phyloP scores from a whole-genome alignment of 192 early-diverging fungal genomes.

The Linnemannia zychae region DNA sequence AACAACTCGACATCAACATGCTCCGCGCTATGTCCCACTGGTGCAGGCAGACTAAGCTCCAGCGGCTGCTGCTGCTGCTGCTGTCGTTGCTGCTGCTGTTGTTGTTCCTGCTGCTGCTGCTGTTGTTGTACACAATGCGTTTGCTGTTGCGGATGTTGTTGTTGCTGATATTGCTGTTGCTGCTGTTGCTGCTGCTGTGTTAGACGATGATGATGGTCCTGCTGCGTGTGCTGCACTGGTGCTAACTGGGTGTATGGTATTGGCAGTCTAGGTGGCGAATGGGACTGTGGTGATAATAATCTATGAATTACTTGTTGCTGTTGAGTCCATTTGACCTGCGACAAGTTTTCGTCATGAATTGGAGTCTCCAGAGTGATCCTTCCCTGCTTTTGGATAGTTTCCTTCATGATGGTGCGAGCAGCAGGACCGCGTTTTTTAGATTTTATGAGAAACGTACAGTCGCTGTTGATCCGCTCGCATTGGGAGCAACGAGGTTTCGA shows the following conservation, averaged over 20 bases:
- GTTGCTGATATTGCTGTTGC: constrained; percentile 24
- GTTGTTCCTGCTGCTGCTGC: background rate
- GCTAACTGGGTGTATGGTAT: background rate
- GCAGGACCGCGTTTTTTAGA: background rate
- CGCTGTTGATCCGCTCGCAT: background rate
- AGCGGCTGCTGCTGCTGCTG: background rate
- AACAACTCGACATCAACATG: background rate
- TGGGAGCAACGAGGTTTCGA: background rate
- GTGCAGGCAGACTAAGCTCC: background rate
- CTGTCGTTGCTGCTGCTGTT: background rate
- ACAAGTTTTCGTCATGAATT: background rate
- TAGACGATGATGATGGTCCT: background rate
- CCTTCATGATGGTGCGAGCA: background rate
- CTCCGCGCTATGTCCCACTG: background rate
- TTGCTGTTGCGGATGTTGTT: constrained; percentile 24
- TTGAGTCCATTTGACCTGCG: background rate
- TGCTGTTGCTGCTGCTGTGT: background rate
- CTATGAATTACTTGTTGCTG: background rate
- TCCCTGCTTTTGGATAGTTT: background rate
- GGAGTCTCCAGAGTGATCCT: background rate
- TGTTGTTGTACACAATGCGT: constrained; percentile 10
- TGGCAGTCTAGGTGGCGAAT: background rate
- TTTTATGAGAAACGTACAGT: background rate
- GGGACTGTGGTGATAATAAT: background rate
- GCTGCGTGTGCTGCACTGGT: background rate